phyloP scores from a whole-genome alignment of 805 yeast genomes.

The Starmerella cellae region DNA sequence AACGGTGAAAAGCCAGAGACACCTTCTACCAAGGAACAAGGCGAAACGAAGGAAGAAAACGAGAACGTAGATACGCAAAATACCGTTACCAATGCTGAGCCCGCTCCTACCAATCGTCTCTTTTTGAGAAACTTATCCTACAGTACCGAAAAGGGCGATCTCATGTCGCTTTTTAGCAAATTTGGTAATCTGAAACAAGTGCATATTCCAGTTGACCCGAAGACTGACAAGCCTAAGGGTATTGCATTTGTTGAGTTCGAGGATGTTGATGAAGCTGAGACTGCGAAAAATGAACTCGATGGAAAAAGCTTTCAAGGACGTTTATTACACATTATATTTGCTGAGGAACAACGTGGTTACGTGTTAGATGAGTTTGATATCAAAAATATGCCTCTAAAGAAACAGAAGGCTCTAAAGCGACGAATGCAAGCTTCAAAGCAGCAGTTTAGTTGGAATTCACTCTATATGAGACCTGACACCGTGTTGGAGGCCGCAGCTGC shows the following conservation, averaged over 20 bases:
- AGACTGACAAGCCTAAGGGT: constrained; percentile 85
- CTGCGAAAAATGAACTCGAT: constrained; percentile 63
- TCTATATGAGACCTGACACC: constrained; percentile 82
- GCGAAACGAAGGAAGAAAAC: too few relatives aligned
- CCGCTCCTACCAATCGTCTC: constrained; percentile 60
- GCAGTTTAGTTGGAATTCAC: constrained; percentile 90
- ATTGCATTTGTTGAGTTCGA: constrained; percentile 71
- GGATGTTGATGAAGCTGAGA: constrained; percentile 57
- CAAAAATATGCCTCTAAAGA: constrained; percentile 81
- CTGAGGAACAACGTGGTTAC: constrained; percentile 67
- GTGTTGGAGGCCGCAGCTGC: constrained; percentile 80
- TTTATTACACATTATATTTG: constrained; percentile 77
- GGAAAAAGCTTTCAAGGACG: constrained; percentile 91
- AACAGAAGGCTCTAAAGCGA: constrained; percentile 72
- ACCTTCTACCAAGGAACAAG: not conserved
- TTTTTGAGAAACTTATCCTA: constrained; percentile 80
- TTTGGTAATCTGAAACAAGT: constrained; percentile 77
- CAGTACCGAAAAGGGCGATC: constrained; percentile 66
- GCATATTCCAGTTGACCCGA: constrained; percentile 80
- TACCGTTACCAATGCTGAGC: constrained; percentile 38
- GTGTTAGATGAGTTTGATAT: constrained; percentile 80
- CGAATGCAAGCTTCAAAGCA: constrained; percentile 73
- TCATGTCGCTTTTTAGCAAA: constrained; percentile 44
- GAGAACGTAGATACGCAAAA: constrained; percentile 29
- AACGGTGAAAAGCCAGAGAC: constrained; percentile 17